Conservation (phyloP, 2,329 filamentous ascomycete genomes). For the Diaporthe eres region DNA sequence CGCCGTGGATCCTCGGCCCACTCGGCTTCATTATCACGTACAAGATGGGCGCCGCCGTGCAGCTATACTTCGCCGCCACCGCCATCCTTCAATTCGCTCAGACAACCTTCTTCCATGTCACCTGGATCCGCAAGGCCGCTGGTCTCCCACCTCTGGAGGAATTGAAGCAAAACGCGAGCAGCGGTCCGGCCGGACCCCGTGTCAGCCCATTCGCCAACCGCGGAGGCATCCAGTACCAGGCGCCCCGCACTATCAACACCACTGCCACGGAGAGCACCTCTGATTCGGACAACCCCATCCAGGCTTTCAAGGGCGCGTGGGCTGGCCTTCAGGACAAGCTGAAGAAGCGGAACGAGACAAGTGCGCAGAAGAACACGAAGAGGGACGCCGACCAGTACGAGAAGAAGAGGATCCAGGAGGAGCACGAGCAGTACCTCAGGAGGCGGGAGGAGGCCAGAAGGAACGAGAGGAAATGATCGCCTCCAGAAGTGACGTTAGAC, state of each 20-base stretch:
- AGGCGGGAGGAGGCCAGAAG: slow-evolving; percentile 29
- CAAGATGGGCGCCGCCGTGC: slow-evolving; percentile 63
- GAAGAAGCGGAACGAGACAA: not conserved
- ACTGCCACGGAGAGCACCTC: slow-evolving; percentile 38
- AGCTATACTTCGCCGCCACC: slow-evolving; percentile 72
- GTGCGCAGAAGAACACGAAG: slow-evolving; percentile 5
- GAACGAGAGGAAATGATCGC: slow-evolving; percentile 19
- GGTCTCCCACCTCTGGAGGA: slow-evolving; percentile 54
- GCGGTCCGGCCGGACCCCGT: slow-evolving; percentile 10
- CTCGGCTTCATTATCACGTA: slow-evolving; percentile 60
- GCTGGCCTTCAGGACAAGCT: slow-evolving; percentile 21
- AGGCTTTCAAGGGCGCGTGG: slow-evolving; percentile 20
- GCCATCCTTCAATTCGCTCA: slow-evolving; percentile 57
- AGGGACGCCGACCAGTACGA: slow-evolving; percentile 22
- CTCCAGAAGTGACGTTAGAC: not conserved
- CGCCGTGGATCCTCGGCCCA: slow-evolving; percentile 54
- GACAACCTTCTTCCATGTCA: slow-evolving; percentile 58
- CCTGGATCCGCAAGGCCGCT: slow-evolving; percentile 53
- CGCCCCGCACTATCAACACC: slow-evolving; percentile 50
- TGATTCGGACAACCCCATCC: slow-evolving; percentile 28
- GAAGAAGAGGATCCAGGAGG: slow-evolving; percentile 33
- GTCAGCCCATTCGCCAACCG: slow-evolving; percentile 29
- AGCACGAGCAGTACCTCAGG: slow-evolving; percentile 36
- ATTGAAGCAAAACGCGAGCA: slow-evolving; percentile 5
- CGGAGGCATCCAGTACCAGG: slow-evolving; percentile 47